Percentiles rank a stretch among this genome's conserved stretches.
Conservation (phyloP, 805 yeast species). For the Starmerella stigmatis region DNA sequence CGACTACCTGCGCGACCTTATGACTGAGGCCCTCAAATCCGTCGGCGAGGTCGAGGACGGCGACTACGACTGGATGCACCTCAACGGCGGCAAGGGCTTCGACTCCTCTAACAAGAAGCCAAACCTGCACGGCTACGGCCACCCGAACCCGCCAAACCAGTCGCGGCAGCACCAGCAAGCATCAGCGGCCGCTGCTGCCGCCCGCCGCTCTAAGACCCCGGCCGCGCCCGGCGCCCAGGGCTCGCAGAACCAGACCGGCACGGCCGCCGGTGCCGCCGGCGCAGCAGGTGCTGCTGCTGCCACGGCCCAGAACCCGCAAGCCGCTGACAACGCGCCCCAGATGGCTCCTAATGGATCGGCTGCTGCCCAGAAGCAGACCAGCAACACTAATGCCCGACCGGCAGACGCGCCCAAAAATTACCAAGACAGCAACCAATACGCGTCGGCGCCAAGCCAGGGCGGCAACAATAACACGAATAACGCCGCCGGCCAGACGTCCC, state of each 20-base stretch:
- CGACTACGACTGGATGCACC: constrained; percentile 95
- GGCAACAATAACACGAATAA: too few species aligned
- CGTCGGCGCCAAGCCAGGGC: constrained; percentile 7
- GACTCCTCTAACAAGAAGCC: constrained; percentile 87
- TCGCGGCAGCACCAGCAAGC: constrained; percentile 18
- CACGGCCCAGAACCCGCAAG: neutral
- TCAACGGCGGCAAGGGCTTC: constrained; percentile 94
- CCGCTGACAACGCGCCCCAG: constrained; percentile 5
- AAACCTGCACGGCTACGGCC: constrained; percentile 90
- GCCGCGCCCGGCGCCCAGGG: constrained; percentile 9
- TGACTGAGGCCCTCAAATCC: constrained; percentile 61
- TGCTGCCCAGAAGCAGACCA: constrained; percentile 4
- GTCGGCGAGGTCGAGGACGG: constrained; percentile 68
- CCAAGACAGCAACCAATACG: constrained; percentile 22
- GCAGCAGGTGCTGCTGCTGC: constrained; percentile 8
- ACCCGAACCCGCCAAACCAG: constrained; percentile 46
- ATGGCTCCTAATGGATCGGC: neutral
- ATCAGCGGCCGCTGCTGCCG: constrained; percentile 16
- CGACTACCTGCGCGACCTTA: constrained; percentile 66
- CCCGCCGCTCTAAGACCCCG: constrained; percentile 12
- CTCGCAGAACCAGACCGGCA: neutral
- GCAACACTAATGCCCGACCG: neutral
- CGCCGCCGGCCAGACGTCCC: constrained; percentile 5
- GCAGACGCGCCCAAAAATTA: constrained; percentile 15
- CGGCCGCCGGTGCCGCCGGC: constrained; percentile 4